These are phyloP conservation scores for Noccaea caerulescens DNA, from an alignment of 345 rosid genomes.

Conservation along the genomic window DNA sequence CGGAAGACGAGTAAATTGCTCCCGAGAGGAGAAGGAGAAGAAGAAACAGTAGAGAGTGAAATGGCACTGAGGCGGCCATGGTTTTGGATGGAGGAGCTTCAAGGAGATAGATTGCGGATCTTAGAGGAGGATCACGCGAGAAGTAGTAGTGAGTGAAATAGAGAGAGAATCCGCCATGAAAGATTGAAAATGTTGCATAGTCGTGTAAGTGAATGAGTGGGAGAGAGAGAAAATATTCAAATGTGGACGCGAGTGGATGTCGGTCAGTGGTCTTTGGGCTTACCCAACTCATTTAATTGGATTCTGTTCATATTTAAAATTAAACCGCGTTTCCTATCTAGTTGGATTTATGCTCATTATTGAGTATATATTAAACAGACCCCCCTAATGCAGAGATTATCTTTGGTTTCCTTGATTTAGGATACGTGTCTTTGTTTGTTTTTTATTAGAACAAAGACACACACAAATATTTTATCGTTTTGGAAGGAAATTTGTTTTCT, in stretches of 20 bases:
- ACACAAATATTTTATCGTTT: too few relatives aligned
- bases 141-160: not conserved
- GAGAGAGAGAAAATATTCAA: constrained; percentile 21
- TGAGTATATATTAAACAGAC: too few relatives aligned
- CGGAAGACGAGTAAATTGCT: constrained; percentile 35
- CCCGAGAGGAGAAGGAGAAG: not conserved
- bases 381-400: too few relatives aligned
- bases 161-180: constrained; percentile 38
- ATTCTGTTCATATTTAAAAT: not conserved
- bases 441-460: too few relatives aligned
- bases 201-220: constrained; percentile 20
- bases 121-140: constrained; percentile 21
- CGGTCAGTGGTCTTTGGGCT: constrained; percentile 31
- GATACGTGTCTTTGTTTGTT: too few relatives aligned
- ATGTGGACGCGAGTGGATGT: constrained; percentile 44
- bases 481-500: too few relatives aligned
- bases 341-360: too few relatives aligned
- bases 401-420: too few relatives aligned
- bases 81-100: not conserved
- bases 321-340: not conserved
- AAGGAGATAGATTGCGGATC: not conserved
- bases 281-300: not conserved
- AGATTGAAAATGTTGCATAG: constrained; percentile 5
- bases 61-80: constrained; percentile 9
- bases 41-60: not conserved